These are phyloP conservation scores for Alternaria metachromatica DNA, from an alignment of 2,329 filamentous ascomycete species.

Conservation along the genomic window DNA sequence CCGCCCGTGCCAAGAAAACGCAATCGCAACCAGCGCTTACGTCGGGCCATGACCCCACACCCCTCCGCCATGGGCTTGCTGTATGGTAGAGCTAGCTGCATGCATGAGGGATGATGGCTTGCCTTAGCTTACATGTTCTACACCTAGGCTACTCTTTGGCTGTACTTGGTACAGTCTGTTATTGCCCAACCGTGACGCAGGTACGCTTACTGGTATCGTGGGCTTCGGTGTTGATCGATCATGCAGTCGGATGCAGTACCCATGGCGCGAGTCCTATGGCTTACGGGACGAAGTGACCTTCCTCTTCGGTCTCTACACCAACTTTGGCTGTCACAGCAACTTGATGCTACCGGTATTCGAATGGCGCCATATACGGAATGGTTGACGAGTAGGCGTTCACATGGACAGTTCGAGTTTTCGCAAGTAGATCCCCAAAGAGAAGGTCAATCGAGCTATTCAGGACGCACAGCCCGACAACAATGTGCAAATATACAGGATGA, in stretches of 20 bases:
- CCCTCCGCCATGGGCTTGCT: constrained; percentile 2
- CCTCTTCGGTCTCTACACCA: not conserved
- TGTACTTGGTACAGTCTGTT: not conserved
- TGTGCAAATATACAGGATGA: no score
- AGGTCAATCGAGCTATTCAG: not conserved
- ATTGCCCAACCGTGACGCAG: not conserved
- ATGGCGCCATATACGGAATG: not conserved
- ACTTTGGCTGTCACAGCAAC: not conserved
- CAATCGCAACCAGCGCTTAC: constrained; percentile 14
- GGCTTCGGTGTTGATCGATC: not conserved
- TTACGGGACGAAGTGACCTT: not conserved
- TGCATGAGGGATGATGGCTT: not conserved
- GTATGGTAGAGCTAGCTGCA: constrained; percentile 5
- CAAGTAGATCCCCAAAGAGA: not conserved
- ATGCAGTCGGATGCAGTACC: not conserved
- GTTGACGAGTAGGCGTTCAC: not conserved
- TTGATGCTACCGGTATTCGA: not conserved
- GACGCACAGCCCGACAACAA: not conserved
- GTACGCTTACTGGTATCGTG: not conserved
- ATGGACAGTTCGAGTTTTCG: not conserved
- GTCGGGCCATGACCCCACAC: not conserved
- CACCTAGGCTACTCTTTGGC: not conserved
- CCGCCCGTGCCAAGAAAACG: constrained; percentile 8
- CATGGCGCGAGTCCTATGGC: not conserved
- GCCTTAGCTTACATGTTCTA: constrained; percentile 3